These are phyloP conservation scores for Huntiella decipiens DNA, from an alignment of 2,329 filamentous ascomycete species.

Conservation along the genomic window DNA sequence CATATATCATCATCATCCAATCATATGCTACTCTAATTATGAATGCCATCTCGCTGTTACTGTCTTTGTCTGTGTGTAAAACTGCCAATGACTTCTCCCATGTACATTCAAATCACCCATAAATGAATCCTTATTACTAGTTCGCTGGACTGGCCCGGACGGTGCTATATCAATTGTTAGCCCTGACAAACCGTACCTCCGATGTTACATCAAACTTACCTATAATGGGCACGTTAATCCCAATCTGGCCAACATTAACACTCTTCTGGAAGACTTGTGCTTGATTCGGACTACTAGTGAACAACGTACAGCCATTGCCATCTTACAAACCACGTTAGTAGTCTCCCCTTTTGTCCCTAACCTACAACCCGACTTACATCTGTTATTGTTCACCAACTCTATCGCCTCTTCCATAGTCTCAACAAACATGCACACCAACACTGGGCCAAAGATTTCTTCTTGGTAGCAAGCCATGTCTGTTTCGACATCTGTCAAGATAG, in stretches of 20 bases:
- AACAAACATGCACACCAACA: constrained; percentile 14
- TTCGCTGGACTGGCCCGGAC: constrained; percentile 13
- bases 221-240: constrained; percentile 15
- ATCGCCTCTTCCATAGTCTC: constrained; percentile 15
- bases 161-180: constrained; percentile 11
- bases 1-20: too few species aligned
- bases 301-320: constrained; percentile 15
- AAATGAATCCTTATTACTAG: constrained; percentile 16
- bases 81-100: constrained; percentile 13
- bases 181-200: neutral
- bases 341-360: too few species aligned
- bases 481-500: constrained; percentile 14
- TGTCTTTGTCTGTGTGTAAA: constrained; percentile 15
- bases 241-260: constrained; percentile 15
- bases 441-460: constrained; percentile 17
- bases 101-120: constrained; percentile 13
- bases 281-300: constrained; percentile 12
- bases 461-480: constrained; percentile 15
- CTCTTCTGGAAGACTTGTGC: constrained; percentile 13
- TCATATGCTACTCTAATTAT: neutral
- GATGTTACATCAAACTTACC: constrained; percentile 5
- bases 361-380: constrained; percentile 9
- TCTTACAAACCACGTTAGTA: constrained; percentile 8
- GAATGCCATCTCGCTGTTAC: constrained; percentile 18
- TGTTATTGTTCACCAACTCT: constrained; percentile 17